Conservation (phyloP, 805 yeast species). For the Priceomyces medius region DNA sequence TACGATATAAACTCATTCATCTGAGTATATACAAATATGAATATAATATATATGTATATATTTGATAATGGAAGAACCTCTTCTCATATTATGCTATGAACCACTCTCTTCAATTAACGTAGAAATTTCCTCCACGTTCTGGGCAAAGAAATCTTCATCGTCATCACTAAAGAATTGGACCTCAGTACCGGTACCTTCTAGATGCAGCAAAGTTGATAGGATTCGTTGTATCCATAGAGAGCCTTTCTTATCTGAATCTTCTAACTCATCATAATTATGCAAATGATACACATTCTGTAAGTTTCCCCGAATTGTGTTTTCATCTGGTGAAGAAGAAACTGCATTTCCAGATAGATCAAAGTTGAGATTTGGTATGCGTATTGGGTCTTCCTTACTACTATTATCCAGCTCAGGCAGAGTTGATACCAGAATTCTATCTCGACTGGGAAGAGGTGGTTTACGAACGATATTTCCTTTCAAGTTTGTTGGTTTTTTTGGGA, state of each 20-base stretch:
- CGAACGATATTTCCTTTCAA: conserved; percentile 32
- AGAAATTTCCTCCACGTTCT: conserved; percentile 5
- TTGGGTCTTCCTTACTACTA: neutral
- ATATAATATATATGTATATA: too few relatives aligned
- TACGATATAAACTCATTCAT: neutral
- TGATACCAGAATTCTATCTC: conserved; percentile 9
- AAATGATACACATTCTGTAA: conserved; percentile 23
- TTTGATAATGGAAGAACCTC: too few relatives aligned
- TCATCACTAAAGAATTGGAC: conserved; percentile 33
- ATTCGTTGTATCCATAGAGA: conserved; percentile 39
- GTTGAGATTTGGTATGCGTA: neutral
- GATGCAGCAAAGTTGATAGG: conserved; percentile 23
- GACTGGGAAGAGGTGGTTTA: conserved; percentile 36
- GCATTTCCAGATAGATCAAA: neutral
- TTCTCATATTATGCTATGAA: neutral
- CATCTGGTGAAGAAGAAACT: neutral
- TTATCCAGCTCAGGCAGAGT: conserved; percentile 2
- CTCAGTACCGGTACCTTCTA: conserved; percentile 29
- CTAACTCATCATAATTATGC: conserved; percentile 29
- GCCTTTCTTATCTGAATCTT: conserved; percentile 37
- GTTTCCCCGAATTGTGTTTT: conserved; percentile 17
- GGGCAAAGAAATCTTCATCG: conserved; percentile 32
- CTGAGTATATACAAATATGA: neutral
- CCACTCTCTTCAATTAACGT: neutral
- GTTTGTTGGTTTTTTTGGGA: conserved; percentile 48